Base-by-base conservation (phyloP, 805 yeast genomes). In the Starmera pachycereana region DNA sequence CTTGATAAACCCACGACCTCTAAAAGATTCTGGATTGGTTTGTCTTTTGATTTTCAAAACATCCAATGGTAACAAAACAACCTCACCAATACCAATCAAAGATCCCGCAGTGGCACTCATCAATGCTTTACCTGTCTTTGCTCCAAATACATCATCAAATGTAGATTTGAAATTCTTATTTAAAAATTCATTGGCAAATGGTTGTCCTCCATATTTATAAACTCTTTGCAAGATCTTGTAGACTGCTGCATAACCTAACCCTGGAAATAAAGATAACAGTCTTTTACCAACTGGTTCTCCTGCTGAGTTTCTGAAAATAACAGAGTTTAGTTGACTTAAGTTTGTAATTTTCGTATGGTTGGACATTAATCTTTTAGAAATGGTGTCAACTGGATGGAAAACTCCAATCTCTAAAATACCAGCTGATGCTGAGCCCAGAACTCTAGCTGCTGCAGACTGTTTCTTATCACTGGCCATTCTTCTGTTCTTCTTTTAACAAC, bases 11-110 rank as follows among this genome's bases (percentile, higher is more conserved):
- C 98, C 97, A 70, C 98, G 84, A 53, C 99, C 99, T 65, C 80
- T 82, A 76, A 92, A 92, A n/a, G 97, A 70, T 65, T 90, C 98
- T n/a, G 99, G 99, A 71, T 92, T 92, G 40, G 99, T 92, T 72
- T 92, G 99, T 70, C 97, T 89, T 71, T 92, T 92, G 66, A 92
- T 92, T 71, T 92, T 92, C 60, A 92, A 72, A 33, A 92, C 97
- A 61, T 92, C 99, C 53, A 92, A 74, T 30, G 99, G 99, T 56
- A 92, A 74, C 53, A 92, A 70, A 31, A 92, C 89, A 60, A 92
- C 87, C 68, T 92, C 99, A 66, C 97, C 98, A 59, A 92, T 90
- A 54, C 99, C 99, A 50, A 92, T 88, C 49, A 92, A 52, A 29
- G 96, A 86, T 56, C 99, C 99, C 27, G 99, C 97, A 47, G 97